These are phyloP conservation scores for Fusarium sp. DNA, from an alignment of 2,329 filamentous ascomycete species.

Conservation along the genomic window DNA sequence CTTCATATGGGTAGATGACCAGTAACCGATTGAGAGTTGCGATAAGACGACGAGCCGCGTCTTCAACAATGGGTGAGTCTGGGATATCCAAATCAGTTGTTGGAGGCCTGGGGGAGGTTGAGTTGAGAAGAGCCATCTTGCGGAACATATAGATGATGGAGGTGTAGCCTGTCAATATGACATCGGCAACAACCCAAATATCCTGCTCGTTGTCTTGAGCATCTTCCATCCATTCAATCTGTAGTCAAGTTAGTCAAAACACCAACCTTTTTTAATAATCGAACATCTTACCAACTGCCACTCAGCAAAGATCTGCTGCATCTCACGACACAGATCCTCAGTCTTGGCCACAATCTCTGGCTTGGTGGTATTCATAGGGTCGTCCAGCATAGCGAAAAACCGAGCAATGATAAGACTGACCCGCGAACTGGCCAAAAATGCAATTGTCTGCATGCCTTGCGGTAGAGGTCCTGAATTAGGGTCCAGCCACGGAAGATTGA, in stretches of 20 bases:
- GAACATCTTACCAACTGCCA: conserved; percentile 46
- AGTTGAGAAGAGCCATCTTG: conserved; percentile 48
- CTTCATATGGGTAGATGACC: conserved; percentile 40
- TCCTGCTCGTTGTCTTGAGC: conserved; percentile 41
- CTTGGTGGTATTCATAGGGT: conserved; percentile 35
- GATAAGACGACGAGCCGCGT: conserved; percentile 45
- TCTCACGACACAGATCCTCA: conserved; percentile 48
- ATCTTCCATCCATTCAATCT: conserved; percentile 47
- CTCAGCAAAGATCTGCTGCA: conserved; percentile 46
- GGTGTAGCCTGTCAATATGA: conserved; percentile 50
- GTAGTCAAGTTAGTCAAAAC: background rate
- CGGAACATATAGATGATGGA: conserved; percentile 54
- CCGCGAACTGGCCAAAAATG: conserved; percentile 49
- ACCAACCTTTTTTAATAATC: fast-evolving
- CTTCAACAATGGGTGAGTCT: conserved; percentile 48
- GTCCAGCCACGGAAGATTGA: conserved; percentile 52
- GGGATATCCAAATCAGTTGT: conserved; percentile 49
- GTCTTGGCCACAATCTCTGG: conserved; percentile 46
- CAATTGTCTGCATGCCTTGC: conserved; percentile 43
- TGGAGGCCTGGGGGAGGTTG: conserved; percentile 46
- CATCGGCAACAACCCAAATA: conserved; percentile 48
- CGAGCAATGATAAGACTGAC: conserved; percentile 50
- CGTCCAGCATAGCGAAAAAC: conserved; percentile 50
- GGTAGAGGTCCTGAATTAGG: conserved; percentile 33
- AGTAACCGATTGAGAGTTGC: conserved; percentile 38